Conservation (phyloP, 176 grass and related monocot species). For the Aegilops bicornis region DNA sequence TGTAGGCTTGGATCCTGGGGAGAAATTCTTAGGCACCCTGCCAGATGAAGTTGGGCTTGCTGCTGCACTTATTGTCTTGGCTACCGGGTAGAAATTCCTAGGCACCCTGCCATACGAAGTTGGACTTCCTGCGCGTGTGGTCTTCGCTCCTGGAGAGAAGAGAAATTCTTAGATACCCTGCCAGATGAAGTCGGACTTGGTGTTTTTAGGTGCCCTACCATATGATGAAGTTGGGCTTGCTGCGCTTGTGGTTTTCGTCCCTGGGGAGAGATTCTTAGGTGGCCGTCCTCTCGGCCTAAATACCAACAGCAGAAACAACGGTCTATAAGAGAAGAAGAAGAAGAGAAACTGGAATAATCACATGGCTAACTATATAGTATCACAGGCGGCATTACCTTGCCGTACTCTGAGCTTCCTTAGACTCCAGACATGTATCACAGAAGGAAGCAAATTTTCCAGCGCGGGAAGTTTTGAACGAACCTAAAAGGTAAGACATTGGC, state of each 20-base stretch:
- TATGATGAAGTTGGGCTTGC: neutral
- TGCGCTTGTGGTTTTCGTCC: neutral
- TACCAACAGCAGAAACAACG: neutral
- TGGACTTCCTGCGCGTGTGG: neutral
- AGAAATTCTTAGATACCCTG: constrained; percentile 41
- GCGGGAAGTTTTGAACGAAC: constrained; percentile 34
- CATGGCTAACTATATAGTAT: neutral
- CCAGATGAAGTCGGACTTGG: constrained; percentile 28
- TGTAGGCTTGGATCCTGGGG: constrained; percentile 28
- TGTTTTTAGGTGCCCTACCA: neutral
- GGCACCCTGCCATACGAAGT: constrained; percentile 32
- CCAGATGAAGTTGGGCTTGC: neutral
- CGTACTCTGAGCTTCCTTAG: constrained; percentile 26
- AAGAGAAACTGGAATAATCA: constrained; percentile 1
- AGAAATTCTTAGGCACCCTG: constrained; percentile 42
- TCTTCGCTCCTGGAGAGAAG: constrained; percentile 41
- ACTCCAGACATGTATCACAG: constrained; percentile 59
- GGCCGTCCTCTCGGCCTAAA: constrained; percentile 22
- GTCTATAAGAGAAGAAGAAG: neutral
- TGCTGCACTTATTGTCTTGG: constrained; percentile 29
- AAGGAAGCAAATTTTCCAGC: constrained; percentile 53
- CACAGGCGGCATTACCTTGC: constrained; percentile 36
- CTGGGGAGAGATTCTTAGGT: neutral
- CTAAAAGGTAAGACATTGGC: constrained; percentile 29
- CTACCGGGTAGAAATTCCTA: constrained; percentile 40